Percentiles rank a stretch among this genome's conserved stretches.
These are phyloP conservation scores for Ganoderma multipileum DNA, from an alignment of 1,284 basidiomycete genomes.

Conservation along the genomic window DNA sequence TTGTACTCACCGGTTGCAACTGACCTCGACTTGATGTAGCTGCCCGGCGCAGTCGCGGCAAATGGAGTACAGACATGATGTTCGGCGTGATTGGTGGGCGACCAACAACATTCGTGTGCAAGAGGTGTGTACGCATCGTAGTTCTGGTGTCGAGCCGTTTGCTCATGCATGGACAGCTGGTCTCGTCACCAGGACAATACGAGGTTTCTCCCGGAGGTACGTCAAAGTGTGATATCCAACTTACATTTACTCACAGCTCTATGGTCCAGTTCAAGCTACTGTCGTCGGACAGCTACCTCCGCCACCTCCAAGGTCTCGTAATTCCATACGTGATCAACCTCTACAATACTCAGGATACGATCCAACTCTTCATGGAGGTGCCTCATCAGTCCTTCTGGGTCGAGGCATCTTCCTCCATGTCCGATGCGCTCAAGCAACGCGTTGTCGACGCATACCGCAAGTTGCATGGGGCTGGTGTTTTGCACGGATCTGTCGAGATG, in stretches of 20 bases:
- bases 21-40: not conserved
- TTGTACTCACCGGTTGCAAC: no score
- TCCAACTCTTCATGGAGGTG: constrained; percentile 46
- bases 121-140: constrained; percentile 45
- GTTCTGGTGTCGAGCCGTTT: no score
- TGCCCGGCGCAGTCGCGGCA: not conserved
- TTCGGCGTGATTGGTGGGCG: constrained; percentile 30
- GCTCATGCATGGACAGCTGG: not conserved
- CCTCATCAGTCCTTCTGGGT: constrained; percentile 38
- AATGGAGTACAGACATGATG: constrained; percentile 43
- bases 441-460: constrained; percentile 28
- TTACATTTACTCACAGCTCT: not conserved
- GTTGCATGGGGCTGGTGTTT: constrained; percentile 31
- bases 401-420: constrained; percentile 36
- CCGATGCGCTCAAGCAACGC: constrained; percentile 32
- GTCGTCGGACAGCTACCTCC: constrained; percentile 53
- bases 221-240: not conserved
- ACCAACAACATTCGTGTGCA: constrained; percentile 53
- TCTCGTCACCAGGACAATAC: not conserved
- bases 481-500: constrained; percentile 33
- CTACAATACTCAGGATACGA: constrained; percentile 45
- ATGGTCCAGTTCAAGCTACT: constrained; percentile 44
- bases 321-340: constrained; percentile 62
- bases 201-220: constrained; percentile 13
- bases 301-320: constrained; percentile 56